Evolutionary conservation across 495 filamentous ascomycete species (phyloP).

Genomic region (Hypoxylon trugodes): DNA sequence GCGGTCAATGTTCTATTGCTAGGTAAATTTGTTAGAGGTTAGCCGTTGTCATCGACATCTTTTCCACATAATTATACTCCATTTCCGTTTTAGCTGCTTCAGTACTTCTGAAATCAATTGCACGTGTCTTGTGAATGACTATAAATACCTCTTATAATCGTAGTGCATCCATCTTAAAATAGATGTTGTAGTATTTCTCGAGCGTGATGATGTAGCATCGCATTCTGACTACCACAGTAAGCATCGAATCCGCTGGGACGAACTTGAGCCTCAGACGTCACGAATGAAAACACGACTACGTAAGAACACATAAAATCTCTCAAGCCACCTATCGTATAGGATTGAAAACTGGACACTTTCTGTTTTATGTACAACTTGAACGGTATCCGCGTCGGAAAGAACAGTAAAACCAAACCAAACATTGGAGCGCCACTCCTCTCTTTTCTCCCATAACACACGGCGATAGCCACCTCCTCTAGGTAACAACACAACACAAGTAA

Average conservation of each 20-base stretch:
- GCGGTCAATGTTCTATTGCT: conserved; percentile 29
- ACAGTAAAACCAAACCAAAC: conserved; percentile 24
- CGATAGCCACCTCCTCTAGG: not conserved
- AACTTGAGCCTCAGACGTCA: conserved; percentile 2
- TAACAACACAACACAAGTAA: not conserved
- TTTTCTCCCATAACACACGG: not conserved
- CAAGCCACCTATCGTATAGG: conserved; percentile 5
- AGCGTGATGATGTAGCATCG: not conserved
- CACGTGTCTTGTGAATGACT: not conserved
- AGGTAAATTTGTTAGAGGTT: conserved; percentile 32
- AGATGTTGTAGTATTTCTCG: conserved; percentile 1
- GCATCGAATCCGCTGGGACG: not conserved
- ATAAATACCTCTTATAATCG: too few relatives aligned
- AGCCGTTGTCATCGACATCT: conserved; percentile 30
- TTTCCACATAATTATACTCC: conserved; percentile 29
- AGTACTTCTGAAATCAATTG: too few relatives aligned
- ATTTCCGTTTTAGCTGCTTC: not conserved
- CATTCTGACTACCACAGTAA: not conserved
- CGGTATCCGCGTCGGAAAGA: conserved; percentile 20
- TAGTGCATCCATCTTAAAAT: too few relatives aligned
- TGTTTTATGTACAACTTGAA: conserved; percentile 20
- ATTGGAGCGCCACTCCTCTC: conserved; percentile 5
- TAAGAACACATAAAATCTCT: not conserved
- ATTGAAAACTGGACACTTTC: not conserved
- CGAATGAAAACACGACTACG: not conserved